Base-by-base conservation (phyloP, 345 rosid genomes). In the Turnera subulata region DNA sequence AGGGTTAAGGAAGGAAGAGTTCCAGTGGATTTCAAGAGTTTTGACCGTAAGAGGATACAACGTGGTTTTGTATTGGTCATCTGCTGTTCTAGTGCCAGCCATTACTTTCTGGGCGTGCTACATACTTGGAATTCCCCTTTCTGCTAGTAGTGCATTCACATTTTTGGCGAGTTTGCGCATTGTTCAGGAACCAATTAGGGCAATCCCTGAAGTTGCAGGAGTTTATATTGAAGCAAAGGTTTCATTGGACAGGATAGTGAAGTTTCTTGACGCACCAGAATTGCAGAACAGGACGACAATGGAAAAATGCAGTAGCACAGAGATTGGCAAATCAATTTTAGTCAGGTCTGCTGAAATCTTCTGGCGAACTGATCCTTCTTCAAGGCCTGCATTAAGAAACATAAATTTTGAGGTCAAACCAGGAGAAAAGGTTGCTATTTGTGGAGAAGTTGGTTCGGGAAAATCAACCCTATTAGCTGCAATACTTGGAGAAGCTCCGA, bases 401-500 rank as follows among this genome's bases (percentile, higher is more conserved):
- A 66, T 84, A 53, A 77, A 72, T 17, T 33, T 89, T 46, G 73
- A 76, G 58, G 84, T 79, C 45, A 45, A 21, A 29, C 71, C 56
- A 38, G 87, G 91, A 18, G 86, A 77, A 91, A 80, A 71, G 55
- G 82, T 89, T 59, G 94, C 94, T 38, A 81, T 89, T 56, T 89
- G 94, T 29, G 93, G 93, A 16, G 76, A 84, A 21, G 93, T 89
- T 61, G 93, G 96, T 46, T 81, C 96, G 0, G 90, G 93, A 11
- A 89, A 89, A 65, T 89, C 96, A 1, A 89, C 85, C 68, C 69
- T 88, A 32, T 55, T 91, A 63, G 87, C 96, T 20, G 89, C 96
- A 19, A 83, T 91, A 74, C 96, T 91, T 23, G 95, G 96, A 58
- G 98, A 91, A 75, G 80, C 83, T 55, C 87, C 90, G 21, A 72